Conservation (phyloP, 2,329 filamentous ascomycete genomes). For the Cercospora sp. region DNA sequence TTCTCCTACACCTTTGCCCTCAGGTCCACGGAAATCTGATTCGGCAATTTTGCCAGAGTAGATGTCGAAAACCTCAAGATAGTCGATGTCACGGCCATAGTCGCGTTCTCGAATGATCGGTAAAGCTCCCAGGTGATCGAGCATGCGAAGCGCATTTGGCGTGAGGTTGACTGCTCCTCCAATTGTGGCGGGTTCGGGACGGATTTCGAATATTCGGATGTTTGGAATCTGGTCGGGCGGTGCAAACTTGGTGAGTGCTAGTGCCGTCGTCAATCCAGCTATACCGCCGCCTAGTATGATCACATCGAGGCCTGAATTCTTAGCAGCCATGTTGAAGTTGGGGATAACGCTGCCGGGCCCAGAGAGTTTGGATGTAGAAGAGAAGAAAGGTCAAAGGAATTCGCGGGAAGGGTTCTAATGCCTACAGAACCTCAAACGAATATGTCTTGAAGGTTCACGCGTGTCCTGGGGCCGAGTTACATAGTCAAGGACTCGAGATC, state of each 20-base stretch:
- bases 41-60: conserved; percentile 48
- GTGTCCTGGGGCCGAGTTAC: conserved; percentile 6
- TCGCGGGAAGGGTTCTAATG: not conserved
- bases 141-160: conserved; percentile 47
- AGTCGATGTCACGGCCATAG: conserved; percentile 46
- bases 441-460: not conserved
- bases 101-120: conserved; percentile 41
- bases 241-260: conserved; percentile 49
- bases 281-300: conserved; percentile 56
- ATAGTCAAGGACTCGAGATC: conserved; percentile 1
- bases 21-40: conserved; percentile 44
- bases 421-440: conserved; percentile 3
- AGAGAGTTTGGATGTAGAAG: not conserved
- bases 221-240: conserved; percentile 40
- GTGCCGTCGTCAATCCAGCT: conserved; percentile 52
- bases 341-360: not conserved
- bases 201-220: conserved; percentile 53
- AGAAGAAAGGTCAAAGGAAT: not conserved
- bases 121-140: conserved; percentile 40
- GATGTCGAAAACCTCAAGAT: conserved; percentile 49
- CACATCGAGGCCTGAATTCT: conserved; percentile 40
- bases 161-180: conserved; percentile 52
- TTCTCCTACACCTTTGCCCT: conserved; percentile 46
- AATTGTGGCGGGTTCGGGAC: conserved; percentile 48
- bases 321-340: conserved; percentile 30